A percentile compares a stretch with the other conserved stretches of the same genome.
Evolutionary conservation across 345 rosid genomes (phyloP).

Genomic region (Ceriops decandra): DNA sequence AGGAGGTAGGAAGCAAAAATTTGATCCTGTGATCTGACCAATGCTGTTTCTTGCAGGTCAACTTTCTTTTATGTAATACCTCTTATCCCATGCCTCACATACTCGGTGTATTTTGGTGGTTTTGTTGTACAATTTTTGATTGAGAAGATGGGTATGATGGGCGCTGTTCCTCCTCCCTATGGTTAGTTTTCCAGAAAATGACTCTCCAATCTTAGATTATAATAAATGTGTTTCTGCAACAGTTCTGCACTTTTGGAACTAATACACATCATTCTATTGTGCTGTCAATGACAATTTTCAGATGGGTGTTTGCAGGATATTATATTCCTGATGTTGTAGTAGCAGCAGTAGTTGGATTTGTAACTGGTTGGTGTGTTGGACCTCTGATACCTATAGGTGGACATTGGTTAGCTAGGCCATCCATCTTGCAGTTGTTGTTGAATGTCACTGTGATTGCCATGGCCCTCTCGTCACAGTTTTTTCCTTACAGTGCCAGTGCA

Average conservation of each 20-base stretch:
- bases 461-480: constrained; percentile 84
- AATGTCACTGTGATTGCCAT: constrained; percentile 64
- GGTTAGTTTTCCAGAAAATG: constrained; percentile 55
- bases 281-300: not conserved
- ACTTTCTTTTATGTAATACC: constrained; percentile 57
- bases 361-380: constrained; percentile 77
- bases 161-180: constrained; percentile 79
- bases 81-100: constrained; percentile 70
- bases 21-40: constrained; percentile 21
- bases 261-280: not conserved
- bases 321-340: constrained; percentile 66
- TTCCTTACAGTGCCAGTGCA: constrained; percentile 84
- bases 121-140: constrained; percentile 69
- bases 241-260: not conserved
- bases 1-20: not conserved
- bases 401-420: constrained; percentile 72
- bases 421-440: constrained; percentile 63
- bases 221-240: too few species aligned
- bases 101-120: constrained; percentile 74
- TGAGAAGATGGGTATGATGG: constrained; percentile 99
- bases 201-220: not conserved
- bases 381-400: constrained; percentile 76
- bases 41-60: constrained; percentile 57
- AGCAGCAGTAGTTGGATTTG: constrained; percentile 63
- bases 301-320: constrained; percentile 55